A percentile compares a stretch with the other conserved stretches of the same genome.
Evolutionary conservation across 257 asterid genomes (phyloP).

Genomic region (Solanum paucissectum): DNA sequence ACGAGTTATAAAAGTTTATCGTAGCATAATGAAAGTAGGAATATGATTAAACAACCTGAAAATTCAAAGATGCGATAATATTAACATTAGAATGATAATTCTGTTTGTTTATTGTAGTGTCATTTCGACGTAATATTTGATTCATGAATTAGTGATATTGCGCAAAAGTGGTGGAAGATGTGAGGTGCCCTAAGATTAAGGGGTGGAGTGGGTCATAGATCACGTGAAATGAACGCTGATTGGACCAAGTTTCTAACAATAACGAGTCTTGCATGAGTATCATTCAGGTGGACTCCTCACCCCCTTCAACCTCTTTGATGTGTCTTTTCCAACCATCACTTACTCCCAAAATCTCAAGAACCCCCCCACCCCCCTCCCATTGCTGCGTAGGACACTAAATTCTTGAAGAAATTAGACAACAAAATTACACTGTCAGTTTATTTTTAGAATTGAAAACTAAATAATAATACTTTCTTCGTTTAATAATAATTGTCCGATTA

Average conservation of each 20-base stretch:
- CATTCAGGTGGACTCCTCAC: constrained; percentile 5
- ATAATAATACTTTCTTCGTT: too few species aligned
- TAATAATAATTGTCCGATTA: too few species aligned
- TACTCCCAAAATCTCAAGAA: neutral
- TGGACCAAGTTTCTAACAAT: neutral
- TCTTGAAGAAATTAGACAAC: too few species aligned
- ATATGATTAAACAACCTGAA: neutral
- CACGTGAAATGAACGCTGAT: constrained; percentile 28
- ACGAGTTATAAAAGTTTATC: neutral
- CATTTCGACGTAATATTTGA: neutral
- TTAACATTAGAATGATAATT: neutral
- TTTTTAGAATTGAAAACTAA: too few species aligned
- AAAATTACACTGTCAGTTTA: too few species aligned
- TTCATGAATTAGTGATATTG: neutral
- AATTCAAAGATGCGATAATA: neutral
- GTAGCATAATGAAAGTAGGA: neutral
- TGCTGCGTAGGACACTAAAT: neutral
- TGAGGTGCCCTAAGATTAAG: constrained; percentile 30
- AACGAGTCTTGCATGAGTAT: neutral
- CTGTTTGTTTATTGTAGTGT: neutral
- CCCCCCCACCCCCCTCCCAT: neutral
- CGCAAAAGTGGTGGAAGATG: neutral
- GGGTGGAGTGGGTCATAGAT: constrained; percentile 40
- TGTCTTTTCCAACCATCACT: neutral
- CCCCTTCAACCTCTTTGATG: neutral